These are phyloP conservation scores for Acanthamoeba divionensis DNA, from an alignment of 208 protist genomes.

Conservation along the genomic window DNA sequence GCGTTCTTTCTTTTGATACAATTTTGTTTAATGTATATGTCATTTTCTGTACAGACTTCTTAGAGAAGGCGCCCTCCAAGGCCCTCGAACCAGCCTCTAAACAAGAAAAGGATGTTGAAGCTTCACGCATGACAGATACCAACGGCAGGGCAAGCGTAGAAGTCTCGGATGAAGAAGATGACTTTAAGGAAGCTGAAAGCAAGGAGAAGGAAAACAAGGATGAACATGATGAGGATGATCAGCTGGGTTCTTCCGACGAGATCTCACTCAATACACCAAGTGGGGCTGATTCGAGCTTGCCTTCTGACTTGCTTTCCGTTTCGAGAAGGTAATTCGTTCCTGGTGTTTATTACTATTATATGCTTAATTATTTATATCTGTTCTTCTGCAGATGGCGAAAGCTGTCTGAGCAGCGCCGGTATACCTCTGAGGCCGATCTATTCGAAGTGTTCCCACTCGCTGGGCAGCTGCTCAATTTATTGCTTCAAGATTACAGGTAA, in stretches of 20 bases:
- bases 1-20: no score
- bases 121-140: neutral
- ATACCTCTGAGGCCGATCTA: neutral
- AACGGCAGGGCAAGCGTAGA: neutral
- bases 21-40: no score
- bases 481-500: neutral
- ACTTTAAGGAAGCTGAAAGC: no score
- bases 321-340: no score
- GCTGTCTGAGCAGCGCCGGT: constrained; percentile 42
- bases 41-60: neutral
- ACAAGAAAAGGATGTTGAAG: neutral
- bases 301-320: neutral
- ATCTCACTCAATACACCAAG: neutral
- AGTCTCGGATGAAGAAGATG: neutral
- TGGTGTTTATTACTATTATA: no score
- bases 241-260: no score
- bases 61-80: neutral
- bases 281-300: neutral
- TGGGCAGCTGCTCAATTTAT: constrained; percentile 41
- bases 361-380: no score
- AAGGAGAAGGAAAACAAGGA: no score
- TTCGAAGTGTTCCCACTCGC: constrained; percentile 51
- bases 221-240: neutral
- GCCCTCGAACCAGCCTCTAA: neutral
- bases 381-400: no score